Conservation (phyloP, 139 green algal genomes). For the Pseudopediastrum boryanum region DNA sequence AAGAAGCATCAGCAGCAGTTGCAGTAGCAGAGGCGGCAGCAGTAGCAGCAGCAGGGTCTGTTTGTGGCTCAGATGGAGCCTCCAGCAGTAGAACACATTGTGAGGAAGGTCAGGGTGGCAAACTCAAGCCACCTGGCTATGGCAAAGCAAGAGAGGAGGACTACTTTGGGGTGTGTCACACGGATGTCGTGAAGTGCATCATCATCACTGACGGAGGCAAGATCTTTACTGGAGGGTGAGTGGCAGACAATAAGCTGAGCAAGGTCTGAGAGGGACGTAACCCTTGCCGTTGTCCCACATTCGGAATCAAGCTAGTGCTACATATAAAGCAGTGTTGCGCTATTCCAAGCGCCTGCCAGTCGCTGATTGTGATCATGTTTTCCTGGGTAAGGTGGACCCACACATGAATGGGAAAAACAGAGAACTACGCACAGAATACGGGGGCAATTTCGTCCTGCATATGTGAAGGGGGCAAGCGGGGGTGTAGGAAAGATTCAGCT, state of each 20-base stretch:
- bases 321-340: no score
- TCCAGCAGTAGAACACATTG: neutral
- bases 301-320: no score
- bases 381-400: no score
- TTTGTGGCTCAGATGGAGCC: neutral
- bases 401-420: no score
- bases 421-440: no score
- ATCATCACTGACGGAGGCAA: constrained; percentile 69
- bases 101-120: constrained; percentile 19
- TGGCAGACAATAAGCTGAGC: neutral
- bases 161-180: constrained; percentile 53
- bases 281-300: no score
- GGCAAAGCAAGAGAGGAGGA: constrained; percentile 30
- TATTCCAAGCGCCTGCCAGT: no score
- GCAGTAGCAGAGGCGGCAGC: neutral
- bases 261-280: neutral
- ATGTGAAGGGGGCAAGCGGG: no score
- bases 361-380: no score
- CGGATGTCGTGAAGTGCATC: constrained; percentile 70
- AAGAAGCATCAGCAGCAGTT: neutral
- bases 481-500: no score
- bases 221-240: constrained; percentile 66
- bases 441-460: no score
- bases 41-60: neutral
- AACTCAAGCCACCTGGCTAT: neutral